These are phyloP conservation scores for Chrysoporthe deuterocubensis DNA, from an alignment of 2,329 filamentous ascomycete genomes.

Conservation along the genomic window DNA sequence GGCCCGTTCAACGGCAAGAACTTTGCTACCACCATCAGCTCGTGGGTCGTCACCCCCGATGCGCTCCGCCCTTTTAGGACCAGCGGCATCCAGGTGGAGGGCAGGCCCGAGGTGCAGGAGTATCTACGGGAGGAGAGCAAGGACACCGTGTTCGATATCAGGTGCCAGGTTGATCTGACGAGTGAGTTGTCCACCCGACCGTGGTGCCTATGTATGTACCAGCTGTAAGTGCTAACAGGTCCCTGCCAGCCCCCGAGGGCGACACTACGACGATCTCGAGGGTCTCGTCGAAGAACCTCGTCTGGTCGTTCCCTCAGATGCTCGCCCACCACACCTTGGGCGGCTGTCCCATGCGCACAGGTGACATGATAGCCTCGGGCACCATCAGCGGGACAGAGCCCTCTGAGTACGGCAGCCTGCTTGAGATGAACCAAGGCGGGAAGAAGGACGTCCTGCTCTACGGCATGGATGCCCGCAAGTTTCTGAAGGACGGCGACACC, in stretches of 20 bases:
- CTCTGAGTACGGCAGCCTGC: constrained; percentile 46
- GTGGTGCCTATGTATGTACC: neutral
- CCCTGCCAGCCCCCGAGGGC: constrained; percentile 42
- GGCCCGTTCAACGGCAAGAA: constrained; percentile 87
- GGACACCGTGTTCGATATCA: constrained; percentile 70
- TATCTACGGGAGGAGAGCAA: constrained; percentile 62
- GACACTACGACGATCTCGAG: constrained; percentile 60
- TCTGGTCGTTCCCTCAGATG: constrained; percentile 88
- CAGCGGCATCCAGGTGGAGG: constrained; percentile 39
- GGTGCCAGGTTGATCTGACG: constrained; percentile 66
- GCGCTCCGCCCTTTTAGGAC: constrained; percentile 66
- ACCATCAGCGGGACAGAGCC: constrained; percentile 63
- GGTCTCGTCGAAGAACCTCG: constrained; percentile 67
- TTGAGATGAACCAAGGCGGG: constrained; percentile 52
- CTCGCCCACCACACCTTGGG: constrained; percentile 77
- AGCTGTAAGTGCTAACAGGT: neutral
- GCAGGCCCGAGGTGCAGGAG: constrained; percentile 37
- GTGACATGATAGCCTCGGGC: constrained; percentile 77
- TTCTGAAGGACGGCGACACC: constrained; percentile 52
- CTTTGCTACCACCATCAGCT: constrained; percentile 76
- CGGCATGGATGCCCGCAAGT: constrained; percentile 46
- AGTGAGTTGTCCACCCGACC: constrained; percentile 44
- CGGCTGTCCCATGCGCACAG: constrained; percentile 74
- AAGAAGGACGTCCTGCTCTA: constrained; percentile 47
- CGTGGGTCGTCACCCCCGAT: constrained; percentile 79